These are phyloP conservation scores for Claviceps paspali DNA, from an alignment of 2,329 filamentous ascomycete genomes.

Conservation along the genomic window DNA sequence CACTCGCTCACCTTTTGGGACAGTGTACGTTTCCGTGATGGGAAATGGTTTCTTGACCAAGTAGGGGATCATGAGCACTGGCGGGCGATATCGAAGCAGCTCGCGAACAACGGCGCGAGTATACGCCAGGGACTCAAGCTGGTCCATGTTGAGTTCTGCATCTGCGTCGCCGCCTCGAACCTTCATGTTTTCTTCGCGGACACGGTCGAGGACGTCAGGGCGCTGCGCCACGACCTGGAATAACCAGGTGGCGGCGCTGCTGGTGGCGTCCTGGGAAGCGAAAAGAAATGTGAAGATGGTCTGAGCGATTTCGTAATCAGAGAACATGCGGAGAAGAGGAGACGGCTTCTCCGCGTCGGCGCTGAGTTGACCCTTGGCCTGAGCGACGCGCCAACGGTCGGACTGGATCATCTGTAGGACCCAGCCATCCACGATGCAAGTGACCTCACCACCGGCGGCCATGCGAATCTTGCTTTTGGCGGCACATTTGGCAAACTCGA, in stretches of 20 bases:
- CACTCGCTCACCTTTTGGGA: conserved; percentile 74
- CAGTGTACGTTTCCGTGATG: conserved; percentile 74
- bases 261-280: conserved; percentile 92
- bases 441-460: conserved; percentile 70
- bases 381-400: conserved; percentile 62
- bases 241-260: conserved; percentile 83
- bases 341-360: conserved; percentile 65
- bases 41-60: conserved; percentile 90
- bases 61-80: conserved; percentile 95
- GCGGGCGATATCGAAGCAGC: conserved; percentile 83
- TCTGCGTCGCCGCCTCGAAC: conserved; percentile 60
- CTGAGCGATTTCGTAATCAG: conserved; percentile 80
- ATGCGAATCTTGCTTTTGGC: conserved; percentile 89
- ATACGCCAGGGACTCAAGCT: conserved; percentile 78
- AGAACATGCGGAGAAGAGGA: conserved; percentile 71
- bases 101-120: conserved; percentile 87
- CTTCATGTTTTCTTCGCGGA: conserved; percentile 79
- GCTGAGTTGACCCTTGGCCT: conserved; percentile 54
- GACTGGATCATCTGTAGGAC: conserved; percentile 77
- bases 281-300: conserved; percentile 95
- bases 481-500: conserved; percentile 79
- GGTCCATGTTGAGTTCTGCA: conserved; percentile 60
- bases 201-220: conserved; percentile 77
- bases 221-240: conserved; percentile 91
- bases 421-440: conserved; percentile 95